Percentiles rank a stretch among this genome's conserved stretches.
These are phyloP conservation scores for Alliaria petiolata DNA, from an alignment of 345 rosid species.

Conservation along the genomic window DNA sequence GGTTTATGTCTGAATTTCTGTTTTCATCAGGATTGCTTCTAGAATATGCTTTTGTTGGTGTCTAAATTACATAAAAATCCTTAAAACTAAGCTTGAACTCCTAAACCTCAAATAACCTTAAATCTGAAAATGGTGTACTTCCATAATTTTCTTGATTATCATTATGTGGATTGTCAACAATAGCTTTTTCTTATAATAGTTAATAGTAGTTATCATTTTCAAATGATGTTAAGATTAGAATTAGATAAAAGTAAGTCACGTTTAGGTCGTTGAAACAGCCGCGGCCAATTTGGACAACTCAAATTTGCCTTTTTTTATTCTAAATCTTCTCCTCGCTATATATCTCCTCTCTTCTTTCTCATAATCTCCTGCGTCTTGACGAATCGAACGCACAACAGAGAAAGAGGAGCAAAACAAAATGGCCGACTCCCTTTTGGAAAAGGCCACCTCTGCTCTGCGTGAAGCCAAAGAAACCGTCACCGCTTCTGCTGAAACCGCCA, in stretches of 20 bases:
- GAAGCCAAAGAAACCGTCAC: constrained; percentile 12
- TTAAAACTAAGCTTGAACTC: neutral
- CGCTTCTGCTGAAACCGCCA: constrained; percentile 2
- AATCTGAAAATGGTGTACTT: neutral
- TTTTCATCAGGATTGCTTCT: neutral
- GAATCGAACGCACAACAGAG: neutral
- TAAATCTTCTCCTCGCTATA: constrained; percentile 1
- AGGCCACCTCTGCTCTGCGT: constrained; percentile 24
- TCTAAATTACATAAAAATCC: neutral
- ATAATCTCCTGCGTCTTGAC: constrained; percentile 10
- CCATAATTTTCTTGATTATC: neutral
- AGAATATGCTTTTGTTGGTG: neutral
- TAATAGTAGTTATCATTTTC: constrained; percentile 1
- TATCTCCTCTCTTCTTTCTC: neutral
- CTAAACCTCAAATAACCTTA: neutral
- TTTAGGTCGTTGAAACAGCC: constrained; percentile 7
- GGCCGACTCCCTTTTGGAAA: constrained; percentile 15
- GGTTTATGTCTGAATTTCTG: neutral
- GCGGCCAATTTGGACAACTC: constrained; percentile 1
- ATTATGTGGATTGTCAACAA: neutral
- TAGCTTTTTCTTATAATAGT: neutral
- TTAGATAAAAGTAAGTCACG: neutral
- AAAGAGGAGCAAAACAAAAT: constrained; percentile 3
- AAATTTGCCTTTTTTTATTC: neutral
- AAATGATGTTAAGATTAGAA: neutral